Evolutionary conservation across 768 basidiomycete species (phyloP), one percentile per base, ranked within the genome.

Genomic region (Infundibulicybe gibba): DNA sequence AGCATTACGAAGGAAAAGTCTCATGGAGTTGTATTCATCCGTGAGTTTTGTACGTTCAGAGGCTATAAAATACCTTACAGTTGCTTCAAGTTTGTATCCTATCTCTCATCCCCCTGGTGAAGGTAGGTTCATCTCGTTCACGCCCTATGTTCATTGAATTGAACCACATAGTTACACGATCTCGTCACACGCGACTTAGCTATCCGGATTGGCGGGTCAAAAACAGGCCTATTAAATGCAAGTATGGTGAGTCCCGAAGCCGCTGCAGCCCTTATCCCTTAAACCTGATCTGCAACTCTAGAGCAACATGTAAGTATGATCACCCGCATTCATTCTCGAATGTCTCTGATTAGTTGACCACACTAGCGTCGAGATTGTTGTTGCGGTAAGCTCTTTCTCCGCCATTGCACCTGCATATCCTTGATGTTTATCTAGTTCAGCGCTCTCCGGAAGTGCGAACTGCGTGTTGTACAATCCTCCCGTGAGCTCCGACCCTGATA

Each of bases 371-470:
- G 79, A 79, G 49, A 63, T 87, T 19, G 86, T 90, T 10, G 76
- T 92, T 50, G 85, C 87, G 45, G 89, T 89, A 58, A 53, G 84
- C 68, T 12, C 15, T 38, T 38, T 25, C 25, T 25, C 25, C 25
- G 25, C 25, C 25, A n/a, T 32, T 40, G 17, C 21, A 9, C 19
- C 41, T 15, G 19, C 20, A 30, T 32, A 30, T 35, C 33, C 47
- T 16, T 40, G 30, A 43, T 21, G 12, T 44, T 19, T 38, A 25
- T 34, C 47, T 51, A 90, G 85, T 81, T 92, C 43, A 88, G 85
- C 40, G 91, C 90, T 0, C 68, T 94, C 46, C 67, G 74, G n/a
- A 86, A 90, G 60, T 93, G 91, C 57, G 85, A 94, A 61, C 67
- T 94, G 6, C 70, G 74, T 16, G 76, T 94, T 20, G 90, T 94